phyloP scores from a whole-genome alignment of 352 stramenopile species.

The Globisporangium yorkense region DNA sequence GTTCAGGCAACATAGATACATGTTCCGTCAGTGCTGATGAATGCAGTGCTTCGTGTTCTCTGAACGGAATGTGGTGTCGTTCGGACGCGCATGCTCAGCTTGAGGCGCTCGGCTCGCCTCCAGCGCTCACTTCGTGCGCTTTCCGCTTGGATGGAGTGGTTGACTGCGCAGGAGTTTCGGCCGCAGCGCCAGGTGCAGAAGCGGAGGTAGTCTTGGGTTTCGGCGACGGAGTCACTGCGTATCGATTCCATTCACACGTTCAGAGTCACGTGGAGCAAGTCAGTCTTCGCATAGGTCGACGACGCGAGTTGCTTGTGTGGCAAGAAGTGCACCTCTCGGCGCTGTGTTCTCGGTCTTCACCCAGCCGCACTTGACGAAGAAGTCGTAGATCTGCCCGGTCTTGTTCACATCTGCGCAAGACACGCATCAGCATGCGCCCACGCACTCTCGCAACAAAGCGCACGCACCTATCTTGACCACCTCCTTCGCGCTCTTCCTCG shows the following conservation, averaged over 20 bases:
- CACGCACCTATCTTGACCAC: constrained; percentile 89
- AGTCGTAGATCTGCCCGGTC: constrained; percentile 85
- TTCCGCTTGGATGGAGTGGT: constrained; percentile 47
- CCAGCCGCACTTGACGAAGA: constrained; percentile 88
- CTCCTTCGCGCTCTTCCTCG: constrained; percentile 71
- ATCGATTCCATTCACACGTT: background rate
- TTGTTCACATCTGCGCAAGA: constrained; percentile 63
- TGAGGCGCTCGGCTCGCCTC: background rate
- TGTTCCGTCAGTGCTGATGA: background rate
- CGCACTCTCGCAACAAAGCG: background rate
- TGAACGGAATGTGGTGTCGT: background rate
- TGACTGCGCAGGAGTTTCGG: background rate
- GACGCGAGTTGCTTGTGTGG: background rate
- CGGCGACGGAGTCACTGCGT: constrained; percentile 9
- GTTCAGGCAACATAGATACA: too few relatives aligned
- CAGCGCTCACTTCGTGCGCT: constrained; percentile 34
- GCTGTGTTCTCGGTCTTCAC: constrained; percentile 57
- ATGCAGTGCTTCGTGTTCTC: background rate
- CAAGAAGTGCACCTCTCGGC: constrained; percentile 24
- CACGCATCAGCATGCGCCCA: constrained; percentile 18
- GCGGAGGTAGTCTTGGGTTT: constrained; percentile 1
- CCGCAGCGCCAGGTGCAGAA: background rate
- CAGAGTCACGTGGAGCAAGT: too few relatives aligned
- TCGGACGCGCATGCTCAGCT: constrained; percentile 1
- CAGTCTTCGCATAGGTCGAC: too few relatives aligned